phyloP scores from a whole-genome alignment of 495 filamentous ascomycete species.

The Neurospora pannonica region DNA sequence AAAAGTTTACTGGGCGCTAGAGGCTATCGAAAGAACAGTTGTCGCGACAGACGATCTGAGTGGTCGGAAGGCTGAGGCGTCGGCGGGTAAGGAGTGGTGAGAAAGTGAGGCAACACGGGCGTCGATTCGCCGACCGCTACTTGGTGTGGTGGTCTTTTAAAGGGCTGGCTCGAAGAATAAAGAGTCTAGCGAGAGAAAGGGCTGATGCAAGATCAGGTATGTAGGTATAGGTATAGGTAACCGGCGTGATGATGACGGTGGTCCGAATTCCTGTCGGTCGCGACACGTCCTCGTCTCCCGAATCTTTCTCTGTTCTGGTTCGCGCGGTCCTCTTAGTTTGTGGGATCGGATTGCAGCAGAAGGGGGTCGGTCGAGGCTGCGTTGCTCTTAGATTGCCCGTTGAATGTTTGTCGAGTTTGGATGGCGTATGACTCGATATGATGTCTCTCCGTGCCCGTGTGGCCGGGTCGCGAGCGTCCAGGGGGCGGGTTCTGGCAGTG shows the following conservation, averaged over 20 bases:
- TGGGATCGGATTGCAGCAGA: neutral
- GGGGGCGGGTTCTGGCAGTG: neutral
- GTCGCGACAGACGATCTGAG: slow-evolving; percentile 21
- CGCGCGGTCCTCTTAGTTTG: neutral
- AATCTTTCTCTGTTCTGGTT: neutral
- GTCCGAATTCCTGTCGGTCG: neutral
- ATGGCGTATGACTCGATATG: neutral
- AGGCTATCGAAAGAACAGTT: slow-evolving; percentile 8
- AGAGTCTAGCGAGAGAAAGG: slow-evolving; percentile 1
- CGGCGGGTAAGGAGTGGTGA: slow-evolving; percentile 20
- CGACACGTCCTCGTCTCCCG: neutral
- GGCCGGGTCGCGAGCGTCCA: neutral
- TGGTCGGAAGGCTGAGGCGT: slow-evolving; percentile 18
- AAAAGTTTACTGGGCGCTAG: slow-evolving; percentile 13
- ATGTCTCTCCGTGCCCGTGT: neutral
- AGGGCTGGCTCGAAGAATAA: slow-evolving; percentile 2
- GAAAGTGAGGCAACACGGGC: slow-evolving; percentile 6
- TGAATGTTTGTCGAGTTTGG: neutral
- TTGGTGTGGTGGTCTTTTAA: slow-evolving; percentile 2
- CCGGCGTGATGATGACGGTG: neutral
- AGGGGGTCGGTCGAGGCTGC: neutral
- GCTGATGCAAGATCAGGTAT: neutral
- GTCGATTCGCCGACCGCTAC: slow-evolving; percentile 26
- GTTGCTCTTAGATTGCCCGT: neutral
- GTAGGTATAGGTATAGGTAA: neutral